A percentile compares a stretch with the other conserved stretches of the same genome.
Conservation (phyloP, 1,284 basidiomycete genomes). For the Trichosporon sp. region DNA sequence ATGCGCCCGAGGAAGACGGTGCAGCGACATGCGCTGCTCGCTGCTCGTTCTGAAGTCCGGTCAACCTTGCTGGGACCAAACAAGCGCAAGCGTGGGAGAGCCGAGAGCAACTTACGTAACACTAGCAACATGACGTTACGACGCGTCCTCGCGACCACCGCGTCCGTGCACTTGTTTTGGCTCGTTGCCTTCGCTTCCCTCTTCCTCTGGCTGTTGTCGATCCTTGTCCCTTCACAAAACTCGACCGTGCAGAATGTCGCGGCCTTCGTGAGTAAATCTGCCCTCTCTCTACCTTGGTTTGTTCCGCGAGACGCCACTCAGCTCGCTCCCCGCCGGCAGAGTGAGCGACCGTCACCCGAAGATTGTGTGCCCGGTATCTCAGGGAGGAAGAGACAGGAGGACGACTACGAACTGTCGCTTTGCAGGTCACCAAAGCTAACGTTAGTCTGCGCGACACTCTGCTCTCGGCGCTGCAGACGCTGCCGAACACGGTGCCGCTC, state of each 20-base stretch:
- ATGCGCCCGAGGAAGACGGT: no score
- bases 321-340: no score
- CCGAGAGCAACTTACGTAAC: not conserved
- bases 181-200: not conserved
- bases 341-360: no score
- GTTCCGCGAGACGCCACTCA: no score
- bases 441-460: slow-evolving; percentile 61
- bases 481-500: slow-evolving; percentile 57
- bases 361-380: no score
- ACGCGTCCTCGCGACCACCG: not conserved
- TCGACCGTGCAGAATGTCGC: not conserved
- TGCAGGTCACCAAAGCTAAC: slow-evolving; percentile 8
- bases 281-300: not conserved
- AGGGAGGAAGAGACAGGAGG: not conserved
- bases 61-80: not conserved
- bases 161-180: not conserved
- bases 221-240: not conserved
- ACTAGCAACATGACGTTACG: not conserved
- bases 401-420: not conserved
- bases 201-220: not conserved
- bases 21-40: no score
- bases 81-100: not conserved
- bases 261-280: not conserved
- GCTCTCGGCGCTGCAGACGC: slow-evolving; percentile 55
- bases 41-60: not conserved